Evolutionary conservation across 768 basidiomycete species (phyloP), one percentile per base, ranked within the genome.

Genomic region (Omphalotus guepiniiformis): DNA sequence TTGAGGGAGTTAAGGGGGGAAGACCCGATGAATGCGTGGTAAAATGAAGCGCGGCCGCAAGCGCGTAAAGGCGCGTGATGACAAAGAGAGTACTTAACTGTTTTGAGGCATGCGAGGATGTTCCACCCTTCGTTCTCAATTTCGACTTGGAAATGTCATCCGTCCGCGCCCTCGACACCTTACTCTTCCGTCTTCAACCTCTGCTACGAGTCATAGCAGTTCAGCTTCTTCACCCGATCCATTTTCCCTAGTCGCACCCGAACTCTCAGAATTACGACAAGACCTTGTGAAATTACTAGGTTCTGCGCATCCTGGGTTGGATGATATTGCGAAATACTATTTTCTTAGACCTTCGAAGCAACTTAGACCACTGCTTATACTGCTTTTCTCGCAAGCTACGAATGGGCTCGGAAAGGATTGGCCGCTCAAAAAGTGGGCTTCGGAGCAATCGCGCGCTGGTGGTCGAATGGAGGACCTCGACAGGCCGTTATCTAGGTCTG

Each of bases 341-440:
- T 96, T 96, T 64, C 74, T 79, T 29, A 88, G 88, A 53, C 85
- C 84, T 2, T 91, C 92, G 4, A 96, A 97, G 62, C 91, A 95
- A 56, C 75, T 97, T 16, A 78, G 94, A 3, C 93, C 93, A 1
- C 71, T 93, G 47, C 76, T 97, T 47, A 83, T 96, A 15, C 77
- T 97, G 12, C 76, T 97, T 26, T 83, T 95, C 58, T 73, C 88
- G 7, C 83, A 85, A 52, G 93, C 94, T 1, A 95, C 93, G 21
- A 96, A 95, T 57, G 94, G 93, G 0, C 73, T 95, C 6, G 88
- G 88, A 0, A 64, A 70, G 1, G 67, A 75, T 19, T 93, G 82
- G 75, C 59, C 71, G 9, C 59, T 65, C 49, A 85, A 82, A 55
- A 60, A 69, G 22, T 80, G 76, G 73, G 74, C 74, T 30, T 76